These are phyloP conservation scores for Populus ilicifolia DNA, from an alignment of 345 rosid genomes.

Conservation along the genomic window DNA sequence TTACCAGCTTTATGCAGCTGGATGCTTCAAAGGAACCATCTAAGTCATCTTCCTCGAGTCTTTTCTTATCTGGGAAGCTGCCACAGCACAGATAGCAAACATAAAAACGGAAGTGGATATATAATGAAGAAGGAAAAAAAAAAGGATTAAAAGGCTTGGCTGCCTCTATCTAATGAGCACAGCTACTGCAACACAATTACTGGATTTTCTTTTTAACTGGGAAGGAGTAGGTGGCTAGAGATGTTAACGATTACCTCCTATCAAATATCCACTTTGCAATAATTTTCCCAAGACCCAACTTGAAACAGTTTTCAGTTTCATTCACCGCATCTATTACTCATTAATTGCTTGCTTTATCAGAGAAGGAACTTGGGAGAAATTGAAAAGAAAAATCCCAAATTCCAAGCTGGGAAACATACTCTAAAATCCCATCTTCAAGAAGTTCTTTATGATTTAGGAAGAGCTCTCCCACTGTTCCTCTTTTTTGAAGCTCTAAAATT, in stretches of 20 bases:
- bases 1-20: slow-evolving; percentile 60
- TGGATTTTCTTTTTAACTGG: background rate
- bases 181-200: slow-evolving; percentile 10
- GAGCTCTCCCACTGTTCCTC: slow-evolving; percentile 1
- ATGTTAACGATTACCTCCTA: slow-evolving; percentile 20
- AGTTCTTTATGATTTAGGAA: background rate
- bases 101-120: slow-evolving; percentile 21
- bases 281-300: slow-evolving; percentile 32
- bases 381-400: background rate
- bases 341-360: slow-evolving; percentile 9
- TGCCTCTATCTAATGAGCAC: slow-evolving; percentile 8
- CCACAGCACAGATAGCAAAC: slow-evolving; percentile 31
- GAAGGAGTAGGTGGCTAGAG: slow-evolving; percentile 6
- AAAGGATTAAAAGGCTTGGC: slow-evolving; percentile 9
- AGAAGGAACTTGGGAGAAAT: background rate
- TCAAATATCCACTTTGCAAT: slow-evolving; percentile 28
- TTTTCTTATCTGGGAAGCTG: slow-evolving; percentile 76
- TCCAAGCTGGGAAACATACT: slow-evolving; percentile 4
- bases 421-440: slow-evolving; percentile 11
- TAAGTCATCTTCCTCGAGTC: slow-evolving; percentile 42
- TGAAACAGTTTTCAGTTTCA: slow-evolving; percentile 17
- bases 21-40: slow-evolving; percentile 48
- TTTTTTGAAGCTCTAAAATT: slow-evolving; percentile 18
- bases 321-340: slow-evolving; percentile 6
- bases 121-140: slow-evolving; percentile 21